phyloP scores from a whole-genome alignment of 371 early-diverging fungal genomes.

The Mortierella sp. region DNA sequence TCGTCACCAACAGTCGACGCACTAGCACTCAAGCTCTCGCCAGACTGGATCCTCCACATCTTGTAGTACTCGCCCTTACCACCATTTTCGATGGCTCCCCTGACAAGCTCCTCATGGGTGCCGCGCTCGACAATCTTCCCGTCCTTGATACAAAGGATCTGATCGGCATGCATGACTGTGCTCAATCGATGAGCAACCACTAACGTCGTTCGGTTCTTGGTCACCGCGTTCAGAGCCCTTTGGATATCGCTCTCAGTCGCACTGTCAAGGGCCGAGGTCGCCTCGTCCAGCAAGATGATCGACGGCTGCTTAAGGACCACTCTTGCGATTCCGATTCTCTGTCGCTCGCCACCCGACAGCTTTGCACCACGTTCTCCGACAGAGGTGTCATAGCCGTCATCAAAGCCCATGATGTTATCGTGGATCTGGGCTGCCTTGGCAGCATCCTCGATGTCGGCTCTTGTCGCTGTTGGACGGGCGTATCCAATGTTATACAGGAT shows the following conservation, averaged over 20 bases:
- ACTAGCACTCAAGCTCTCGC: not conserved
- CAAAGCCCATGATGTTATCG: conserved; percentile 76
- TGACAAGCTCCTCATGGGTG: conserved; percentile 79
- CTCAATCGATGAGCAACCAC: conserved; percentile 80
- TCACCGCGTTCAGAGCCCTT: conserved; percentile 81
- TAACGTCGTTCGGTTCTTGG: conserved; percentile 73
- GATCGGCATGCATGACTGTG: conserved; percentile 79
- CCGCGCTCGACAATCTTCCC: conserved; percentile 87
- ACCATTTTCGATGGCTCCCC: conserved; percentile 76
- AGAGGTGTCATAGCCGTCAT: conserved; percentile 80
- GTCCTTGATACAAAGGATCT: conserved; percentile 78
- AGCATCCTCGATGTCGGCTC: conserved; percentile 59
- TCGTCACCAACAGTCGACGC: not conserved
- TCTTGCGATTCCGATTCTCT: conserved; percentile 78
- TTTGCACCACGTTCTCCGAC: conserved; percentile 85
- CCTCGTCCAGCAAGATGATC: conserved; percentile 89
- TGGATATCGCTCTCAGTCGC: conserved; percentile 87
- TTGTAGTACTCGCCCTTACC: conserved; percentile 70
- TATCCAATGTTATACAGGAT: conserved; percentile 83
- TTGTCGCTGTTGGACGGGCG: conserved; percentile 52
- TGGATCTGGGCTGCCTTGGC: conserved; percentile 67
- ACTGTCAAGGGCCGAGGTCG: conserved; percentile 90
- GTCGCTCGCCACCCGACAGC: conserved; percentile 91
- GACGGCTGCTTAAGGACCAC: conserved; percentile 47
- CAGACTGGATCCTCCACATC: conserved; percentile 23